Evolutionary conservation across 305 asterid species (phyloP).

Genomic region (Andrographis paniculata): DNA sequence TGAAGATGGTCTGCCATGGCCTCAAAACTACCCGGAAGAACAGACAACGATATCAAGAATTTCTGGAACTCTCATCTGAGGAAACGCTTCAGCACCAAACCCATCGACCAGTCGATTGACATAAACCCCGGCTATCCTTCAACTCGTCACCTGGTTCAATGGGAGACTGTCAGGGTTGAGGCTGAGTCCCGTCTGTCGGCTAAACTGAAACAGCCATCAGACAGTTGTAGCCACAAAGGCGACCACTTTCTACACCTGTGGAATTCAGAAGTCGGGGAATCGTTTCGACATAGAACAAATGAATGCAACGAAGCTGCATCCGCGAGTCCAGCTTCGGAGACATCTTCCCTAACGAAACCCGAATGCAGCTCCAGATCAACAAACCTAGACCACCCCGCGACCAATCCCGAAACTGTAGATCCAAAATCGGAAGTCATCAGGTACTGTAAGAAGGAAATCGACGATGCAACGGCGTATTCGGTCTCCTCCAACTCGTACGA

Average conservation of each 20-base stretch:
- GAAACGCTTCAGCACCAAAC: constrained; percentile 25
- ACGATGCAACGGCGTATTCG: constrained; percentile 19
- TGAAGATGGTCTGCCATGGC: constrained; percentile 70
- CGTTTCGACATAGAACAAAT: constrained; percentile 27
- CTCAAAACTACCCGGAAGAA: constrained; percentile 58
- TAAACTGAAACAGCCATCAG: constrained; percentile 19
- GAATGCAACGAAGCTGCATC: constrained; percentile 21
- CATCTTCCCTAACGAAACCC: constrained; percentile 35
- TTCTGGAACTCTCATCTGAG: constrained; percentile 63
- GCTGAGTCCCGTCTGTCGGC: constrained; percentile 30
- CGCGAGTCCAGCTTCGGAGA: constrained; percentile 35
- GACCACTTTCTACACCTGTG: constrained; percentile 52
- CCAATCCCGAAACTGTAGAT: constrained; percentile 13
- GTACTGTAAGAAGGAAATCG: constrained; percentile 29
- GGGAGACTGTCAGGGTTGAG: constrained; percentile 32
- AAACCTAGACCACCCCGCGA: constrained; percentile 15
- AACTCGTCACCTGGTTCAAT: constrained; percentile 28
- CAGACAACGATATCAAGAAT: constrained; percentile 69
- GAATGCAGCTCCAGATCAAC: constrained; percentile 28
- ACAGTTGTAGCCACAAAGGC: constrained; percentile 14
- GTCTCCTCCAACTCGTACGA: constrained; percentile 23
- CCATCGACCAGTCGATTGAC: constrained; percentile 18
- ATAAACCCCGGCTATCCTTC: constrained; percentile 20
- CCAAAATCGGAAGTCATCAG: constrained; percentile 11
- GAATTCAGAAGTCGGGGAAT: constrained; percentile 56